Percentiles rank a stretch among this genome's conserved stretches.
Evolutionary conservation across 805 yeast species (phyloP).

Genomic region (Candida ipomoeae): DNA sequence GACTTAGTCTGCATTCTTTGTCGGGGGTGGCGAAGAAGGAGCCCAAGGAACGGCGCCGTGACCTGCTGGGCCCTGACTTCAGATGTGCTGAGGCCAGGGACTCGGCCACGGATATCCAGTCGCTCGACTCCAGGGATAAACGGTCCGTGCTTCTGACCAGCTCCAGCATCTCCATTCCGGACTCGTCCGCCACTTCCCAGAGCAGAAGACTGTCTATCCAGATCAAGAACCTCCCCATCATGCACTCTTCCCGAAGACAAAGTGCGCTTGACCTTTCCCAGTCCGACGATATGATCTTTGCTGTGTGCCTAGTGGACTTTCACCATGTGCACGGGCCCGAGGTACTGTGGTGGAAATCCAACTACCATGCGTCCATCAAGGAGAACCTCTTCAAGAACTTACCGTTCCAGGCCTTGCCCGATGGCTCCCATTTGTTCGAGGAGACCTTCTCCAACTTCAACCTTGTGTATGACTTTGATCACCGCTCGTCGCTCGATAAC

Average conservation of each 20-base stretch:
- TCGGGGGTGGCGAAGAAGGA: not conserved
- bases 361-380: conserved; percentile 29
- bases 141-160: not conserved
- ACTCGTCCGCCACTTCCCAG: conserved; percentile 2
- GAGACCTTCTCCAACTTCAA: conserved; percentile 93
- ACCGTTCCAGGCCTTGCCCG: conserved; percentile 94
- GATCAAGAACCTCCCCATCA: conserved; percentile 36
- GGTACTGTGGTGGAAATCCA: conserved; percentile 78
- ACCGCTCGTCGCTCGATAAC: conserved; percentile 43
- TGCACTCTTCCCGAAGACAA: conserved; percentile 20
- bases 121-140: not conserved
- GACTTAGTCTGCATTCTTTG: conserved; percentile 20
- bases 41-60: not conserved
- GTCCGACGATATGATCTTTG: conserved; percentile 53
- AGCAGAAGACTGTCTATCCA: conserved; percentile 24
- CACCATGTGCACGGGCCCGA: conserved; percentile 93
- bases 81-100: not conserved
- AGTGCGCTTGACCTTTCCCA: conserved; percentile 24
- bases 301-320: conserved; percentile 86
- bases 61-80: not conserved
- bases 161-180: conserved; percentile 1
- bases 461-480: conserved; percentile 60
- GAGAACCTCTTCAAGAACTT: conserved; percentile 68
- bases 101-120: not conserved
- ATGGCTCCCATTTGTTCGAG: conserved; percentile 90